Base-by-base conservation (phyloP, 352 stramenopile species). In the Pythium phragmiticola region DNA sequence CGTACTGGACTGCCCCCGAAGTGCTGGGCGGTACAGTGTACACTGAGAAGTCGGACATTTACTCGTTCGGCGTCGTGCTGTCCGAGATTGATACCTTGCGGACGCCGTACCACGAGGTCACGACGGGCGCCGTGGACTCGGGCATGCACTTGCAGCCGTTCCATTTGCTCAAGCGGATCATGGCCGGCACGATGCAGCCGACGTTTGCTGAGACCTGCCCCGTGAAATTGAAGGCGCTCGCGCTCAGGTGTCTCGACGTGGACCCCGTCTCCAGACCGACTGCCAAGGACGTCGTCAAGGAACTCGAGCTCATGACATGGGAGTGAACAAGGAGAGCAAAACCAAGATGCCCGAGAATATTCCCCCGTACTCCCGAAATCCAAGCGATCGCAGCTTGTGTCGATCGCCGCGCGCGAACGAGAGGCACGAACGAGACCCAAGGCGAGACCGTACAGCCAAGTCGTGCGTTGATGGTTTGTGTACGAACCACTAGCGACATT, bases 1-100 rank as follows among this genome's bases (percentile, higher is more conserved):
- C 81, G 8, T 86, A 87, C 46, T 96, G 90, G 74, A 89, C 85
- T 12, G 85, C 87, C 0, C 87, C 86, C 0, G 87, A 96, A 58
- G 64, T 94, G 17, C 66, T 95, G 16, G 52, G 59, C 4, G 78
- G 76, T 14, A 72, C 78, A 33, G 56, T 60, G 34, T 90, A 94
- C 66, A 72, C 74, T 26, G 47, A 72, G 46, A 70, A 76, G 14
- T 81, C 89, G n/a, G 86, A 95, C 62, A 90, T 84, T 70, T 95
- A 85, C 48, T 69, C 62, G 45, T 63, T 69, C 21, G 62, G 62
- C 21, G 62, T 69, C 26, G 53, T 68, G 49, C 57, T 70, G 7
- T 66, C 56, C 28, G 63, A 70, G 42, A 62, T 70, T 16, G 63
- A 65, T 53, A 66, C 63, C 30, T 73, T 56, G 33, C 39, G 55